Percentiles rank a stretch among this genome's conserved stretches.
Conservation (phyloP, 108 stramenopile genomes). For the Nannochloropsis salina region DNA sequence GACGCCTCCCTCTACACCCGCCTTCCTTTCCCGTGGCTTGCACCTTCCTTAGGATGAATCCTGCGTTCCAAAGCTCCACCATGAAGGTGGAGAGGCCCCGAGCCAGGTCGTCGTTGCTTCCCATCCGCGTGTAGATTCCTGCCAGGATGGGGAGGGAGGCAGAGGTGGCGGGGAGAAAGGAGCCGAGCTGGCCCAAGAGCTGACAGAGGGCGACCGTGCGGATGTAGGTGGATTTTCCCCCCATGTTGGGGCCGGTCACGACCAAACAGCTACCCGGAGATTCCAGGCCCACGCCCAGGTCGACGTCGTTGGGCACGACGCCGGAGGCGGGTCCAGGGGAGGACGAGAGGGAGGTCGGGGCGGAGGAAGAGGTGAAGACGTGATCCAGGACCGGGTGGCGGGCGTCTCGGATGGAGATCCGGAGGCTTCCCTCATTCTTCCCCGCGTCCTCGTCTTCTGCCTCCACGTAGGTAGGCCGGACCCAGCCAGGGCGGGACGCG, state of each 20-base stretch:
- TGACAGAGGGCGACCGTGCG: conserved; percentile 40
- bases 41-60: neutral
- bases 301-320: conserved; percentile 45
- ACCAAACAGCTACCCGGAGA: conserved; percentile 34
- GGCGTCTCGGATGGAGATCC: conserved; percentile 31
- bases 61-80: conserved; percentile 21
- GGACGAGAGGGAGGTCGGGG: neutral
- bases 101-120: conserved; percentile 46
- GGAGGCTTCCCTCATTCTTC: neutral
- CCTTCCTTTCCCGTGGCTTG: neutral
- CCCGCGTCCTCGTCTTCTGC: neutral
- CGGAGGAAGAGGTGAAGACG: conserved; percentile 25
- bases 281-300: neutral
- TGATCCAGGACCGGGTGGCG: conserved; percentile 43
- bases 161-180: conserved; percentile 11
- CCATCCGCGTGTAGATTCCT: conserved; percentile 48
- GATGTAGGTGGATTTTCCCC: conserved; percentile 47
- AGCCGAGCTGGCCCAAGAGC: conserved; percentile 41
- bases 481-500: conserved; percentile 35
- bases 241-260: conserved; percentile 52
- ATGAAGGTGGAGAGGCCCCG: conserved; percentile 48
- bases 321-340: neutral
- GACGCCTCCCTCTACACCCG: neutral
- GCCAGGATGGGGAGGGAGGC: neutral
- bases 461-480: conserved; percentile 29